Evolutionary conservation across 192 early-diverging fungal species (phyloP), one percentile per base, ranked within the genome.

Genomic region (Kickxella alabastrina): DNA sequence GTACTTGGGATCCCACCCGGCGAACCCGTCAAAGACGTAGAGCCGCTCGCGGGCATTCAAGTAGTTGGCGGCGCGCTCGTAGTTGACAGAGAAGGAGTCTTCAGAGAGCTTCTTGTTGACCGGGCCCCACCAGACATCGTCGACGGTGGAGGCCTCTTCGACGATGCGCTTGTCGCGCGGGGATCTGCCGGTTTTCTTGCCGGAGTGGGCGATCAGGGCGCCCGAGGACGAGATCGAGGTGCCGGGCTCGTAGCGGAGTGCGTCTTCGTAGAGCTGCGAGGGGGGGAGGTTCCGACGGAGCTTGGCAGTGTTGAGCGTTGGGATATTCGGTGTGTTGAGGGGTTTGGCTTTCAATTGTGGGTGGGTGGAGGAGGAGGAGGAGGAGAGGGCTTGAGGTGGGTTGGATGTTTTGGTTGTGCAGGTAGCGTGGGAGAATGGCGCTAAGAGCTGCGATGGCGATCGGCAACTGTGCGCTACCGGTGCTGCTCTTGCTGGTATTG

Each of bases 51-150:
- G 89, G 47, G 92, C 92, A 82, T 95, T 97, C 51, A 97, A 80
- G 82, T 95, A 97, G 81, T 93, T 91, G 54, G 89, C 81, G 41
- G 92, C 92, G 54, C 89, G 85, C 79, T 98, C 89, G 60, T 90
- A 87, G 84, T 98, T 98, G 67, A 88, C 88, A 55, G 88, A 81
- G 78, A 98, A 98, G 6, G 84, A 73, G 21, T 79, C 63, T 58
- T 81, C 79, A 17, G 76, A 81, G 60, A 97, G 87, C 66, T 87
- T 88, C 65, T 87, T 88, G 84, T 97, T 97, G 43, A 97, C 91
- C 23, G 95, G 91, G 24, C 95, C 95, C 93, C 95, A 98, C 95
- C 95, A 98, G 66, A 98, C 82, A 60, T 96, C 87, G 57, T 89
- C 76, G 12, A 74, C 75, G 10, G 92, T 89, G 10, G 81, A 68